phyloP scores from a whole-genome alignment of 2,329 filamentous ascomycete genomes.

The Hypoxylon sp. region DNA sequence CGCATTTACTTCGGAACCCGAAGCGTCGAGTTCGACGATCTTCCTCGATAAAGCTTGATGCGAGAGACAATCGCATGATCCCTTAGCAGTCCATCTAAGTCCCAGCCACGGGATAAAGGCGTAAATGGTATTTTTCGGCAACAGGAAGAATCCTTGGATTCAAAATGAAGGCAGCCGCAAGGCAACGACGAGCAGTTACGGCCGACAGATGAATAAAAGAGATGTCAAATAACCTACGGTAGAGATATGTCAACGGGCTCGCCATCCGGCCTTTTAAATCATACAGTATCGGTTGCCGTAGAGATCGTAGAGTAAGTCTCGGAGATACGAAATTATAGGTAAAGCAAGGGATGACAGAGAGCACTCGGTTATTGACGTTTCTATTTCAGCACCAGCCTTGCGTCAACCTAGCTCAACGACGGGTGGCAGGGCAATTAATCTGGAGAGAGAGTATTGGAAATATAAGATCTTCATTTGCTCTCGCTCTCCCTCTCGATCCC shows the following conservation, averaged over 20 bases:
- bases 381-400: background rate
- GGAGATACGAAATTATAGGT: background rate
- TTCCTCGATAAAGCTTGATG: background rate
- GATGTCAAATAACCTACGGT: background rate
- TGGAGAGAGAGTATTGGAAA: background rate
- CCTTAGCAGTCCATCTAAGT: too few species aligned
- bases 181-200: background rate
- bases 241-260: background rate
- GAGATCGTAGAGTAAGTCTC: background rate
- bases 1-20: conserved; percentile 6
- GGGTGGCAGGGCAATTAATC: conserved; percentile 2
- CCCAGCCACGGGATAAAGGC: background rate
- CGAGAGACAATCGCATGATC: background rate
- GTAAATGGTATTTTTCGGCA: background rate
- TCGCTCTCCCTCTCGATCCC: background rate
- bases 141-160: background rate
- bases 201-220: background rate
- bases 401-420: too few species aligned
- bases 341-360: conserved; percentile 5
- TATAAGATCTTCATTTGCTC: background rate
- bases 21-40: background rate
- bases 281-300: background rate
- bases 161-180: background rate
- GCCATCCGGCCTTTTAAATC: background rate
- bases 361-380: background rate